Conservation (phyloP, 805 yeast genomes). For the Priceomyces fermenticarens region DNA sequence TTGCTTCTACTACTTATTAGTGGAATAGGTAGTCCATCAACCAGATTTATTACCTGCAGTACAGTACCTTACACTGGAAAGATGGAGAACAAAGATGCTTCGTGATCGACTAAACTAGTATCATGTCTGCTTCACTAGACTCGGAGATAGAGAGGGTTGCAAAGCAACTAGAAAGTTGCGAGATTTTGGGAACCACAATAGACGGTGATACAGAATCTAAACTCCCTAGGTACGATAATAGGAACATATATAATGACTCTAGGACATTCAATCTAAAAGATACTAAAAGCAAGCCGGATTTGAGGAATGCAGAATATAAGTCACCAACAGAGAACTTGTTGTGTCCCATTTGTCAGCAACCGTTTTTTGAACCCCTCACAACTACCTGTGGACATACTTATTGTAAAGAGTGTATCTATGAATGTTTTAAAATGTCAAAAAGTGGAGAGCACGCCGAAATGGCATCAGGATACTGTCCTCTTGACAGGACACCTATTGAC, state of each 20-base stretch:
- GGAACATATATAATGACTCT: slow-evolving; percentile 7
- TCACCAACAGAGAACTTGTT: slow-evolving; percentile 30
- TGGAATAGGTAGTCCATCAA: no score
- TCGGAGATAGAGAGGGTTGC: background rate
- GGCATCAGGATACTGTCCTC: slow-evolving; percentile 46
- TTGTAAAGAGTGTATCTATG: slow-evolving; percentile 53
- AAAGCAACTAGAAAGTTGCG: background rate
- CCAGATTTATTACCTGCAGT: no score
- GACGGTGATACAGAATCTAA: background rate
- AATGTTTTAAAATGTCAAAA: slow-evolving; percentile 39
- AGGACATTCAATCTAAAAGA: slow-evolving; percentile 13
- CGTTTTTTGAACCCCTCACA: slow-evolving; percentile 57
- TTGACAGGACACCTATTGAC: slow-evolving; percentile 53
- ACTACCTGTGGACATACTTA: slow-evolving; percentile 71
- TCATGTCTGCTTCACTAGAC: background rate
- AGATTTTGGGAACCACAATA: background rate
- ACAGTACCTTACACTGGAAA: no score
- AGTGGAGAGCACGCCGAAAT: slow-evolving; percentile 7
- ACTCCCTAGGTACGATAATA: background rate
- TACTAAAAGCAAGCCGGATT: slow-evolving; percentile 19
- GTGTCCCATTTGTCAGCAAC: slow-evolving; percentile 69
- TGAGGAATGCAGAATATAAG: slow-evolving; percentile 27
- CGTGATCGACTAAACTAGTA: no score
- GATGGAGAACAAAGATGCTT: no score
- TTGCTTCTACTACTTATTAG: no score